A percentile compares a stretch with the other conserved stretches of the same genome.
Evolutionary conservation across 2,329 filamentous ascomycete genomes (phyloP).

Genomic region (Penicillium occitanis): DNA sequence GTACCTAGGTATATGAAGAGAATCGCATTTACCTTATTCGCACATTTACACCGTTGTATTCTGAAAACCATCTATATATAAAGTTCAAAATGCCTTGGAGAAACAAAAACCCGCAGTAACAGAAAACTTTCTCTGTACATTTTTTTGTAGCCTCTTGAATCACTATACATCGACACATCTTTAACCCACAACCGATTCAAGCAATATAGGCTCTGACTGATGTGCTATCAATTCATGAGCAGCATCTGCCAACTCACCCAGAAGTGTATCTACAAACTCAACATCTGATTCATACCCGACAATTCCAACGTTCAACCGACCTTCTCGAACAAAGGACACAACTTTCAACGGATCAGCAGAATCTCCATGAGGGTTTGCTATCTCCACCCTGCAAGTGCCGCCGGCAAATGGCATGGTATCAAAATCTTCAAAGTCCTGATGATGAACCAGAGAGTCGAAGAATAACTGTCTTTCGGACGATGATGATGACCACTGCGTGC

Average conservation of each 20-base stretch:
- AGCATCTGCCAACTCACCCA: conserved; percentile 49
- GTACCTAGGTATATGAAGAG: no score
- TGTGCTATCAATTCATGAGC: background rate
- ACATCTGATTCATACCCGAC: conserved; percentile 52
- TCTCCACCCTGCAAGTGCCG: conserved; percentile 52
- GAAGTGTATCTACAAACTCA: conserved; percentile 51
- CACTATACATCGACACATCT: background rate
- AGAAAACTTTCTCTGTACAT: background rate
- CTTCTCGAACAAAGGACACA: conserved; percentile 52
- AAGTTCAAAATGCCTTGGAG: no score
- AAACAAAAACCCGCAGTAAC: background rate
- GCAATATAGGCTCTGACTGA: background rate
- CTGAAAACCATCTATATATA: no score
- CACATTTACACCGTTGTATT: no score
- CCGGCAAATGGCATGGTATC: conserved; percentile 48
- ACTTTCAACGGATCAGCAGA: conserved; percentile 34
- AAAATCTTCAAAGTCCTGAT: conserved; percentile 63
- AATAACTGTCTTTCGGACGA: conserved; percentile 35
- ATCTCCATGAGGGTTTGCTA: conserved; percentile 59
- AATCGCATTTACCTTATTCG: no score
- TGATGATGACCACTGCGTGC: conserved; percentile 45
- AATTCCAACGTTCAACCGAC: conserved; percentile 62
- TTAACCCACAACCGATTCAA: background rate
- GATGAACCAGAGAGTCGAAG: conserved; percentile 58
- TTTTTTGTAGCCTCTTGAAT: background rate